phyloP scores from a whole-genome alignment of 208 protist species.

The Crithidia bombi region DNA sequence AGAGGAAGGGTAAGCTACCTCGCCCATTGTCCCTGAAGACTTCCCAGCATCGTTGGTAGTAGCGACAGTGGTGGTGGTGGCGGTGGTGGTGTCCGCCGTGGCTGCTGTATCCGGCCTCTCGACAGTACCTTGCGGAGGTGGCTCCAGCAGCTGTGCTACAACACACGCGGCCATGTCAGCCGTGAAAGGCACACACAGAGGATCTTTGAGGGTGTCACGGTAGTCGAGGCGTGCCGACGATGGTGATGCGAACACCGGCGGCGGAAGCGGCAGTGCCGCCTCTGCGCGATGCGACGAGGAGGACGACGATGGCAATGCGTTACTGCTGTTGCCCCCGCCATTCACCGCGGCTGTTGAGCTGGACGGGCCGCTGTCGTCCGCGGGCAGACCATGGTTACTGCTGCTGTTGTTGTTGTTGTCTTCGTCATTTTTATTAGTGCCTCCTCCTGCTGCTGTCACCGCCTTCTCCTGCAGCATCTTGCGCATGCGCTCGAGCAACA shows the following conservation, averaged over 20 bases:
- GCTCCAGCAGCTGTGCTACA: neutral
- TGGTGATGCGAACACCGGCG: conserved; percentile 61
- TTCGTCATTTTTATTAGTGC: neutral
- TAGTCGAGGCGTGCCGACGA: conserved; percentile 50
- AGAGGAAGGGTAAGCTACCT: too few relatives aligned
- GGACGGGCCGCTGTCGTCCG: neutral
- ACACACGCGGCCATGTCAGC: conserved; percentile 20
- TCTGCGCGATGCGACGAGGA: neutral
- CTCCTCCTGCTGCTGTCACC: conserved; percentile 25
- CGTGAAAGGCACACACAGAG: conserved; percentile 56
- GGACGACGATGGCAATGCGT: neutral
- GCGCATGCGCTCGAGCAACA: conserved; percentile 48
- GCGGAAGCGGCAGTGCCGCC: conserved; percentile 25
- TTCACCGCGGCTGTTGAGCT: neutral
- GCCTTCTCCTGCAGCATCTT: conserved; percentile 49
- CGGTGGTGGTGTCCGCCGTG: neutral
- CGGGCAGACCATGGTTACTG: neutral
- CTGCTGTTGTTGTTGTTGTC: neutral
- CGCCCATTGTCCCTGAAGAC: too few relatives aligned
- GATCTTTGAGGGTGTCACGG: conserved; percentile 51
- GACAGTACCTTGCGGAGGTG: neutral
- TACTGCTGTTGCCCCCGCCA: neutral
- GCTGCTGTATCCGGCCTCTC: neutral
- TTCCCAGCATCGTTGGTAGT: neutral
- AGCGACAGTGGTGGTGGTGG: neutral